Conservation (phyloP, 495 filamentous ascomycete genomes). For the Pyrenula aspistea region DNA sequence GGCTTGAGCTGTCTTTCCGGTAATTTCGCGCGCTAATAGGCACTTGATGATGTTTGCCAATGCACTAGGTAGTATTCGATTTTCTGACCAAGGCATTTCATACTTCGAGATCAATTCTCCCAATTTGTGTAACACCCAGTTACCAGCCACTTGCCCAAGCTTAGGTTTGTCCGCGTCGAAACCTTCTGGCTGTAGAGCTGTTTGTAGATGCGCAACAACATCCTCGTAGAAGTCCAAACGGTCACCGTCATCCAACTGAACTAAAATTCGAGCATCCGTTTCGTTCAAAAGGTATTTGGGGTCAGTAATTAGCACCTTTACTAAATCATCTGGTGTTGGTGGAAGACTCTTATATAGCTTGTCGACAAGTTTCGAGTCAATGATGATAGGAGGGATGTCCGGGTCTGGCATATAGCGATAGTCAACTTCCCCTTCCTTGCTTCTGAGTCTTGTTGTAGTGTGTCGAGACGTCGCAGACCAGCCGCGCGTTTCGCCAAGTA, state of each 20-base stretch:
- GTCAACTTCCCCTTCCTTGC: conserved; percentile 94
- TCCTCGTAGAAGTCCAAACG: conserved; percentile 75
- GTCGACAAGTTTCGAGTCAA: conserved; percentile 56
- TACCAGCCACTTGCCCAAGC: conserved; percentile 34
- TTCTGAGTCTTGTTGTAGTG: conserved; percentile 62
- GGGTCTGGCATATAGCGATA: conserved; percentile 99
- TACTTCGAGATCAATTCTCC: conserved; percentile 56
- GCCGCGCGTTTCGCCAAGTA: conserved; percentile 84
- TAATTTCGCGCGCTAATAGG: conserved; percentile 55
- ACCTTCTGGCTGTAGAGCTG: conserved; percentile 23
- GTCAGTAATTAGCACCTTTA: conserved; percentile 40
- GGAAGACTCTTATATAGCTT: conserved; percentile 50
- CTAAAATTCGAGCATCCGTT: conserved; percentile 82
- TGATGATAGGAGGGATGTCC: conserved; percentile 68
- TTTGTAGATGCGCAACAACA: conserved; percentile 44
- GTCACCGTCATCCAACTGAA: conserved; percentile 65
- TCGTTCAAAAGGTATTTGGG: conserved; percentile 48
- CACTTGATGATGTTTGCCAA: conserved; percentile 57
- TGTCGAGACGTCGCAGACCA: conserved; percentile 75
- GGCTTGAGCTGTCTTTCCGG: conserved; percentile 62
- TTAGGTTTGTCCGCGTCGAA: conserved; percentile 9
- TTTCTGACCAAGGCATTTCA: conserved; percentile 37
- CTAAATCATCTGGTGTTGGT: conserved; percentile 53
- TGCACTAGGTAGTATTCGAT: conserved; percentile 42
- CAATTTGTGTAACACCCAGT: conserved; percentile 81